Evolutionary conservation across 805 yeast genomes (phyloP).

Genomic region (Candida piceae): DNA sequence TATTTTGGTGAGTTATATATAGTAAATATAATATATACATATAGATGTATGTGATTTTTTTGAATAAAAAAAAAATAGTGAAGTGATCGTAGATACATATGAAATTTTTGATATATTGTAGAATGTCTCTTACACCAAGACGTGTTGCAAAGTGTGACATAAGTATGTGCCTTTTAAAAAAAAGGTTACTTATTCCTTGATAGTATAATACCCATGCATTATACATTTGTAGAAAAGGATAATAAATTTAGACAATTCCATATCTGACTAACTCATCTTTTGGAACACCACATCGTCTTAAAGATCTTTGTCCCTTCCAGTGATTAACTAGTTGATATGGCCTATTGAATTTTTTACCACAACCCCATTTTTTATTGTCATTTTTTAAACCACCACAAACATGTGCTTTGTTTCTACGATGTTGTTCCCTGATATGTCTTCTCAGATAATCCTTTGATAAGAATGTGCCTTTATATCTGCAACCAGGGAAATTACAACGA

Average conservation of each 20-base stretch:
- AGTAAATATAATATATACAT: no score
- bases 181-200: no score
- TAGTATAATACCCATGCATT: no score
- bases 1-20: no score
- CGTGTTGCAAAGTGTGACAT: no score
- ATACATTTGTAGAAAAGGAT: no score
- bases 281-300: conserved; percentile 28
- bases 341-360: conserved; percentile 28
- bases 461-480: conserved; percentile 27
- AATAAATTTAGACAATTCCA: conserved; percentile 11
- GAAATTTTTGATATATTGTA: no score
- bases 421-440: conserved; percentile 29
- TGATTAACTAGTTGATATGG: conserved; percentile 32
- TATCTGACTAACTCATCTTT: conserved; percentile 15
- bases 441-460: conserved; percentile 24
- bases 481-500: conserved; percentile 18
- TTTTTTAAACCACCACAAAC: conserved; percentile 21
- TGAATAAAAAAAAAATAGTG: no score
- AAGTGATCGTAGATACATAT: no score
- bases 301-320: conserved; percentile 29
- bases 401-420: conserved; percentile 19
- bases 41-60: no score
- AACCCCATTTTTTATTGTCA: conserved; percentile 30
- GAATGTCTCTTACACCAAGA: no score
- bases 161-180: no score